These are phyloP conservation scores for Rhizopus stolonifer DNA, from an alignment of 371 early-diverging fungal species.

Conservation along the genomic window DNA sequence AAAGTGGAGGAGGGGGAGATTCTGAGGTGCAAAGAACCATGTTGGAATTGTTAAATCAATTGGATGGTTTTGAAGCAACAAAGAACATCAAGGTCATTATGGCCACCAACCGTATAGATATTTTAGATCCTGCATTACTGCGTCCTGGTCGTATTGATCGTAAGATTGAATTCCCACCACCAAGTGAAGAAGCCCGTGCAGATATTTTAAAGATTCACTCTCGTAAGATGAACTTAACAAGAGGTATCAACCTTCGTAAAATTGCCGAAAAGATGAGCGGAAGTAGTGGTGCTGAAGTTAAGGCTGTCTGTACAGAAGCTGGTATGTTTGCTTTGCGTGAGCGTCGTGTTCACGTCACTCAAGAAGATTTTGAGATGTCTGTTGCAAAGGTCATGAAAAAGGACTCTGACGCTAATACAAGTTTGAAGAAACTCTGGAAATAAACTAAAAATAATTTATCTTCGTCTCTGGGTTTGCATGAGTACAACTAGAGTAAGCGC, in stretches of 20 bases:
- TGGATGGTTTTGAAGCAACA: conserved; percentile 99
- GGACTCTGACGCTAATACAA: conserved; percentile 95
- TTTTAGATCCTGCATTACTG: conserved; percentile 98
- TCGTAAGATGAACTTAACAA: conserved; percentile 97
- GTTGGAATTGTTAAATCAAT: conserved; percentile 99
- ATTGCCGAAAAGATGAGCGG: conserved; percentile 99
- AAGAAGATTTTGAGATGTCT: conserved; percentile 99
- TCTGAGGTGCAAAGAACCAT: conserved; percentile 99
- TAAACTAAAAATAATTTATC: conserved; percentile 37
- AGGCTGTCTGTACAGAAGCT: conserved; percentile 99
- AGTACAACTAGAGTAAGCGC: too few relatives aligned
- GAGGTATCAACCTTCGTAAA: conserved; percentile 97
- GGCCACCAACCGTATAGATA: conserved; percentile 92
- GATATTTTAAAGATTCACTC: conserved; percentile 99
- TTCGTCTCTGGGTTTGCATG: too few relatives aligned
- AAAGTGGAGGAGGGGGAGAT: conserved; percentile 96
- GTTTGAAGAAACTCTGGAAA: conserved; percentile 97
- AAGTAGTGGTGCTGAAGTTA: conserved; percentile 81
- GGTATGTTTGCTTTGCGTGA: conserved; percentile 99
- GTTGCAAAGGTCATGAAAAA: conserved; percentile 99
- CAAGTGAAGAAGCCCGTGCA: conserved; percentile 91
- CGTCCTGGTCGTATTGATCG: conserved; percentile 99
- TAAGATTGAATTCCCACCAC: conserved; percentile 99
- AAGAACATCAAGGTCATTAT: conserved; percentile 96
- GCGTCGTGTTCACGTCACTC: conserved; percentile 98